A percentile compares a stretch with the other conserved stretches of the same genome.
Evolutionary conservation across 768 basidiomycete genomes (phyloP).

Genomic region (Porpolomopsis calyptriformis): DNA sequence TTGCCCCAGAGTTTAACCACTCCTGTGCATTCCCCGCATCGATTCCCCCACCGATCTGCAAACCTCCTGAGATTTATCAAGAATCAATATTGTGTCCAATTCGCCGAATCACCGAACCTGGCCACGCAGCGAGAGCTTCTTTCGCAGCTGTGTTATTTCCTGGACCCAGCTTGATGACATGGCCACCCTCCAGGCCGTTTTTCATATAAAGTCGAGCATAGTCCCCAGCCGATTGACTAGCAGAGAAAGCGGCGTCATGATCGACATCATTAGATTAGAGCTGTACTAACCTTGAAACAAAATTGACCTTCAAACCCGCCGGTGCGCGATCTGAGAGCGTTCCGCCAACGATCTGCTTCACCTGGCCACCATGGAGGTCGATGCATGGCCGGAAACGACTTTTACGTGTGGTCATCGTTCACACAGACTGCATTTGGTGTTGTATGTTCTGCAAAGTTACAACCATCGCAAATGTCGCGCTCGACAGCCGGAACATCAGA

Average conservation of each 20-base stretch:
- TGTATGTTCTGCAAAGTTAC: not conserved
- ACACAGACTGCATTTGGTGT: too few relatives aligned
- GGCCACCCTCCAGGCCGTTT: constrained; percentile 69
- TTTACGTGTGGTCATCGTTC: not conserved
- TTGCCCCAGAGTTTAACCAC: constrained; percentile 85
- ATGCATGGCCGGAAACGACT: constrained; percentile 80
- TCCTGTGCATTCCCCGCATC: constrained; percentile 64
- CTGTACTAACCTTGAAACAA: constrained; percentile 66
- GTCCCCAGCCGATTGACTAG: constrained; percentile 69
- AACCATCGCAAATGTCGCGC: not conserved
- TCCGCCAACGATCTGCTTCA: constrained; percentile 97
- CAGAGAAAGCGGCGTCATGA: constrained; percentile 9
- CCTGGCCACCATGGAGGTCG: constrained; percentile 89
- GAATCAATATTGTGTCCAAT: not conserved
- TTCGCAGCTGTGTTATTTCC: constrained; percentile 84
- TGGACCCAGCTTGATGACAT: constrained; percentile 92
- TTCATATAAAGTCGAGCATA: constrained; percentile 72
- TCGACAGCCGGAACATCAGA: not conserved
- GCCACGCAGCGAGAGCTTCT: constrained; percentile 78
- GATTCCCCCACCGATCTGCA: constrained; percentile 94
- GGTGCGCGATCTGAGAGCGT: constrained; percentile 67
- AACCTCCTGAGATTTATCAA: constrained; percentile 37
- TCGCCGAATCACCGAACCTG: constrained; percentile 33
- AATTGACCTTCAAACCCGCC: constrained; percentile 69
- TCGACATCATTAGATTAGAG: not conserved